These are phyloP conservation scores for Pezizomycotina sp. DNA, from an alignment of 2,329 filamentous ascomycete species.

Conservation along the genomic window DNA sequence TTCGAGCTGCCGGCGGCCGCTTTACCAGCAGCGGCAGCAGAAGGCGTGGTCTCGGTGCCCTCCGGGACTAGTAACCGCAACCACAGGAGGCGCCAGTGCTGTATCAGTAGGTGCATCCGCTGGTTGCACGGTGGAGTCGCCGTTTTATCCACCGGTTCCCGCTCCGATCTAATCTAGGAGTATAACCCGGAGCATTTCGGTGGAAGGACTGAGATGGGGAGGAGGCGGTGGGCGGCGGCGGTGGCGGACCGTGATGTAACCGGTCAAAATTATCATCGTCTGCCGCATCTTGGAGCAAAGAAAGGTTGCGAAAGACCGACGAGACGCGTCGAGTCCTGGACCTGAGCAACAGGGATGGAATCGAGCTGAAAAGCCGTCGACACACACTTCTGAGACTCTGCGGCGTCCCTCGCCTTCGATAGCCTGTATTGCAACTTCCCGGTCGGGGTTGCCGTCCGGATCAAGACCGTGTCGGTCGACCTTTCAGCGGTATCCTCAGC, in stretches of 20 bases:
- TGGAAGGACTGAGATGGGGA: too few species aligned
- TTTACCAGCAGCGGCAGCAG: constrained; percentile 3
- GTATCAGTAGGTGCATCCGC: constrained; percentile 6
- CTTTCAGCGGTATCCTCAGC: constrained; percentile 58
- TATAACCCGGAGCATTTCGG: constrained; percentile 12
- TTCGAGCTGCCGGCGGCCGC: constrained; percentile 6
- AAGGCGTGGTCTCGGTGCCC: constrained; percentile 6
- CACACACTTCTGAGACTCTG: constrained; percentile 17
- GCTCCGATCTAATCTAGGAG: background rate
- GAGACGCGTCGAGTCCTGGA: constrained; percentile 32
- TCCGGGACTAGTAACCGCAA: constrained; percentile 10
- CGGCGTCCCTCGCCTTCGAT: constrained; percentile 15
- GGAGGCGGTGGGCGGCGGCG: too few species aligned
- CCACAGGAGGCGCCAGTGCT: background rate
- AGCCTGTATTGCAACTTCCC: constrained; percentile 15
- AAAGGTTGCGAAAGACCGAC: constrained; percentile 73
- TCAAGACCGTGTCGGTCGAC: constrained; percentile 9
- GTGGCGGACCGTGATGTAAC: constrained; percentile 11
- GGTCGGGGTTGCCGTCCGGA: constrained; percentile 16
- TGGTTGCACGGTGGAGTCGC: constrained; percentile 5
- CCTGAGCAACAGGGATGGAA: constrained; percentile 9
- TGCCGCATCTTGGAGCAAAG: constrained; percentile 36
- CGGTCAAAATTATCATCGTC: constrained; percentile 5
- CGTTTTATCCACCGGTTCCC: background rate
- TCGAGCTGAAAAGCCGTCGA: constrained; percentile 19